Conservation (phyloP, 257 asterid species). For the Prunella vulgaris region DNA sequence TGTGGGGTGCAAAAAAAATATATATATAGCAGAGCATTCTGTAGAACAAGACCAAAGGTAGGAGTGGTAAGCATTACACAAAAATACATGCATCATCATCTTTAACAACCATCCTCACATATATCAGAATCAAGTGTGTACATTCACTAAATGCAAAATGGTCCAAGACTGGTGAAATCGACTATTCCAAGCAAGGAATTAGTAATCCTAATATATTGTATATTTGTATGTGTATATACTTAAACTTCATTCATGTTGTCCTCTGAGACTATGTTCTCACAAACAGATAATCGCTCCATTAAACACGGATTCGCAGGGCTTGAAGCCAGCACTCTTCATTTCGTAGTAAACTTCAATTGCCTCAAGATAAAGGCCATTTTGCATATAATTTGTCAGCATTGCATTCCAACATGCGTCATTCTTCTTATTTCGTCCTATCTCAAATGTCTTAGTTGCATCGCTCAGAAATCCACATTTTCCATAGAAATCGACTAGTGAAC, state of each 20-base stretch:
- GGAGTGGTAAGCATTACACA: background rate
- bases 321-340: slow-evolving; percentile 55
- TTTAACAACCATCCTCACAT: background rate
- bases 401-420: slow-evolving; percentile 61
- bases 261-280: slow-evolving; percentile 24
- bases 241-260: slow-evolving; percentile 5
- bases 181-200: background rate
- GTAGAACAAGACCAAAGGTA: background rate
- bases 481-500: slow-evolving; percentile 60
- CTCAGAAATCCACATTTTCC: slow-evolving; percentile 49
- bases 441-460: slow-evolving; percentile 47
- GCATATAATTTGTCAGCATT: slow-evolving; percentile 40
- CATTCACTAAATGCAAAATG: background rate
- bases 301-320: slow-evolving; percentile 46
- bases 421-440: slow-evolving; percentile 24
- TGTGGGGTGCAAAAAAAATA: too few relatives aligned
- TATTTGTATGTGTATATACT: background rate
- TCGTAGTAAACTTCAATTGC: slow-evolving; percentile 40
- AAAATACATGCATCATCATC: background rate
- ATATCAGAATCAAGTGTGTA: background rate
- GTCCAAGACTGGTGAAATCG: background rate
- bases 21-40: background rate
- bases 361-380: slow-evolving; percentile 43
- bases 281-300: slow-evolving; percentile 38
- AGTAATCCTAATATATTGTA: background rate